Evolutionary conservation across 2,329 filamentous ascomycete genomes (phyloP).

Genomic region (Chalaropsis ovoidea): DNA sequence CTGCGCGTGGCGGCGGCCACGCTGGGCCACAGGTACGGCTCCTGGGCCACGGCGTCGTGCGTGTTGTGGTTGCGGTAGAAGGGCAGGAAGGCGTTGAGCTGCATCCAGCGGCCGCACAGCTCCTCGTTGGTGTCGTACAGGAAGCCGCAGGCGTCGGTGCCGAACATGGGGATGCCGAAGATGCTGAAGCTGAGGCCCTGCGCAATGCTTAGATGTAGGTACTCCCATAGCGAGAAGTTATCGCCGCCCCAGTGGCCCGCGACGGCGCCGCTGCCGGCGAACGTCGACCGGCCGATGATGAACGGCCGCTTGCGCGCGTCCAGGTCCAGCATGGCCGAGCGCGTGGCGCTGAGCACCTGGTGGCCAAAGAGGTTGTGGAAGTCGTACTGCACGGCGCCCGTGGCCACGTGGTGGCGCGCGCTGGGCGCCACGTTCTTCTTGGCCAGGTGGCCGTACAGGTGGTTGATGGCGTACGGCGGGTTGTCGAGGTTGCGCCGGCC

Average conservation of each 20-base stretch:
- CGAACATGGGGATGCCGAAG: constrained; percentile 60
- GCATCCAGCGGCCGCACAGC: constrained; percentile 59
- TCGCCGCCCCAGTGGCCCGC: constrained; percentile 78
- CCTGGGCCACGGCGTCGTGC: constrained; percentile 40
- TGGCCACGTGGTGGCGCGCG: constrained; percentile 53
- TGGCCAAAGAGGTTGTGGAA: constrained; percentile 71
- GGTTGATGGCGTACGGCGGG: constrained; percentile 67
- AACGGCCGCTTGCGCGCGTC: constrained; percentile 64
- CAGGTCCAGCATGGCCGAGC: constrained; percentile 55
- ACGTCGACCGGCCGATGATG: constrained; percentile 74
- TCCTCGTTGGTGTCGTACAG: constrained; percentile 51
- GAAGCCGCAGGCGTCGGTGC: constrained; percentile 70
- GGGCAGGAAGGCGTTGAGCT: constrained; percentile 58
- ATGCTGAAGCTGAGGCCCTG: constrained; percentile 65
- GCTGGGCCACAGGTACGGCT: constrained; percentile 58
- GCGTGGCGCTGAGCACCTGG: constrained; percentile 67
- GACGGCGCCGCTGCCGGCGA: constrained; percentile 63
- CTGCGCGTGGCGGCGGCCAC: constrained; percentile 55
- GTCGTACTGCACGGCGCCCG: constrained; percentile 67
- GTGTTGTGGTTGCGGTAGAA: constrained; percentile 63
- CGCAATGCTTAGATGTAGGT: constrained; percentile 67
- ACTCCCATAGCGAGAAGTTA: constrained; percentile 59
- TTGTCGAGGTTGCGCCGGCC: constrained; percentile 58
- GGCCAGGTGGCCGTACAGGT: constrained; percentile 48
- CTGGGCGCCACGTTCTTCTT: constrained; percentile 51